Evolutionary conservation across 345 rosid species (phyloP).

Genomic region (Linum lewisii): DNA sequence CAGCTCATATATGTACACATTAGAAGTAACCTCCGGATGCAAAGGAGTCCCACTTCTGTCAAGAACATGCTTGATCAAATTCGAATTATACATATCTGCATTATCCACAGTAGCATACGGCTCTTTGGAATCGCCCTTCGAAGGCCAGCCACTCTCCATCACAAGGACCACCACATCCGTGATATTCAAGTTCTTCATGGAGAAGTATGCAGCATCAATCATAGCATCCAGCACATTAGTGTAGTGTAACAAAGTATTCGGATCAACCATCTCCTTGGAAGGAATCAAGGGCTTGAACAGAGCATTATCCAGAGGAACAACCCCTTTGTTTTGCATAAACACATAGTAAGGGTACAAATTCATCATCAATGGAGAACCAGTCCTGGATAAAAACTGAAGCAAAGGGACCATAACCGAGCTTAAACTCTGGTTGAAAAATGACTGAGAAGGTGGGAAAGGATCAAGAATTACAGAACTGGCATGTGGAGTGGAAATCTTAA

Average conservation of each 20-base stretch:
- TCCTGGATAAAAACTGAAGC: constrained; percentile 72
- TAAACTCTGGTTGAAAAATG: constrained; percentile 86
- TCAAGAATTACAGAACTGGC: constrained; percentile 74
- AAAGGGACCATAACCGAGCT: constrained; percentile 52
- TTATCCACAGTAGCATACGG: constrained; percentile 75
- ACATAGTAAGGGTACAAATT: constrained; percentile 95
- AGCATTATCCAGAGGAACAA: constrained; percentile 81
- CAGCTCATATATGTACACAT: constrained; percentile 71
- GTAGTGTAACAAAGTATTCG: constrained; percentile 88
- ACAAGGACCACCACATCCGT: constrained; percentile 75
- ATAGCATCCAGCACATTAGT: constrained; percentile 90
- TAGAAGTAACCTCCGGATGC: constrained; percentile 75
- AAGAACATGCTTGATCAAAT: constrained; percentile 80
- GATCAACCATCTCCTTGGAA: constrained; percentile 91
- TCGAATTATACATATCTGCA: constrained; percentile 83
- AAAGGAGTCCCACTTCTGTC: constrained; percentile 72
- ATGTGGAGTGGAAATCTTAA: constrained; percentile 90
- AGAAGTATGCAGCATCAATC: constrained; percentile 87
- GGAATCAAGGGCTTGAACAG: constrained; percentile 89
- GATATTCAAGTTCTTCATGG: constrained; percentile 83
- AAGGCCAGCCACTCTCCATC: constrained; percentile 90
- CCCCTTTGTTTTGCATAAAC: constrained; percentile 91
- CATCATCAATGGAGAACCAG: constrained; percentile 89
- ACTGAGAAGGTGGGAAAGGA: constrained; percentile 89
- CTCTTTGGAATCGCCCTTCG: constrained; percentile 71